Percentiles rank a stretch among this genome's conserved stretches.
These are phyloP conservation scores for Saturnispora quitensis DNA, from an alignment of 805 yeast species.

Conservation along the genomic window DNA sequence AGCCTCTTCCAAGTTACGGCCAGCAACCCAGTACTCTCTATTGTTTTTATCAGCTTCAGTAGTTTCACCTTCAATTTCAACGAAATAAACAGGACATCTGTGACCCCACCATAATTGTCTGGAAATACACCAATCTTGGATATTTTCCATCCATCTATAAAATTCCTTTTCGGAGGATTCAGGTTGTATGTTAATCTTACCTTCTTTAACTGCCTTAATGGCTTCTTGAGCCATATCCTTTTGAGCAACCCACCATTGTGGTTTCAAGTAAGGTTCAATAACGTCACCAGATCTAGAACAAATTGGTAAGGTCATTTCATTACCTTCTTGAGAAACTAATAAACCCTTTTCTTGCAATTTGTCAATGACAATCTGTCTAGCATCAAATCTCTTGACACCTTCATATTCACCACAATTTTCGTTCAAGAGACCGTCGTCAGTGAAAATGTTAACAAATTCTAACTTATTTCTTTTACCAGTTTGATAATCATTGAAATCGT, in stretches of 20 bases:
- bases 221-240: conserved; percentile 82
- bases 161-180: conserved; percentile 87
- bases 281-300: conserved; percentile 97
- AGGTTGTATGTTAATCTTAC: conserved; percentile 76
- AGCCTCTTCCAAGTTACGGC: conserved; percentile 78
- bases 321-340: conserved; percentile 77
- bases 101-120: conserved; percentile 94
- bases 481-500: conserved; percentile 92
- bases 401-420: conserved; percentile 89
- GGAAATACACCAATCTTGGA: conserved; percentile 99
- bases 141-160: conserved; percentile 90
- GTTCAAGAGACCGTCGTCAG: conserved; percentile 87
- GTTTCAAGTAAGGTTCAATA: conserved; percentile 93
- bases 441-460: conserved; percentile 81
- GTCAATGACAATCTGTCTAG: conserved; percentile 77
- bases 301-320: conserved; percentile 90
- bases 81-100: conserved; percentile 93
- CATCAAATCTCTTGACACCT: conserved; percentile 91
- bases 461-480: conserved; percentile 92
- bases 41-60: conserved; percentile 46
- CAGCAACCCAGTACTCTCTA: conserved; percentile 84
- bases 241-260: conserved; percentile 99
- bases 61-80: conserved; percentile 61
- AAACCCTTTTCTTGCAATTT: conserved; percentile 66
- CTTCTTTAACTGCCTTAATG: conserved; percentile 72